These are phyloP conservation scores for Tricholomella constricta DNA, from an alignment of 768 basidiomycete genomes.

Conservation along the genomic window DNA sequence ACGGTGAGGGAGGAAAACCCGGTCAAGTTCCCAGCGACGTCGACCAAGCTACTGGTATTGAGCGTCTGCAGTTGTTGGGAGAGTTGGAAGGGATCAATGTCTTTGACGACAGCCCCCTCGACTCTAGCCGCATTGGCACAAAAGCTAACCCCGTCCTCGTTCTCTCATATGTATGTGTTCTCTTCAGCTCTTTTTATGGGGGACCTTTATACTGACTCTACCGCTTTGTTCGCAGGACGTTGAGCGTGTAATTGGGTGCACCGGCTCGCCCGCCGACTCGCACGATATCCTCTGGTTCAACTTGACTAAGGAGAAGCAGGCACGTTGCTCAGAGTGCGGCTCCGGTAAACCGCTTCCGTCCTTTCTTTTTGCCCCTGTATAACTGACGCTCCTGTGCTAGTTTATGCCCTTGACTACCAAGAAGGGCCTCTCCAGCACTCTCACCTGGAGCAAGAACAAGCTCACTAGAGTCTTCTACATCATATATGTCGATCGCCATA, in stretches of 20 bases:
- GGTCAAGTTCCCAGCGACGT: constrained; percentile 82
- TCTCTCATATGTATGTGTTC: constrained; percentile 71
- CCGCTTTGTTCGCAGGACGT: constrained; percentile 53
- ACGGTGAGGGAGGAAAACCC: constrained; percentile 69
- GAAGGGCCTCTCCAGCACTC: constrained; percentile 6
- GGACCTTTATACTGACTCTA: neutral
- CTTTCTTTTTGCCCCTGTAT: neutral
- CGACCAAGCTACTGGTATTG: constrained; percentile 93
- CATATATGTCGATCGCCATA: neutral
- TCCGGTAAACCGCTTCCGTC: constrained; percentile 59
- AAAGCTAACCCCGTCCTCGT: constrained; percentile 85
- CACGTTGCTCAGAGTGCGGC: constrained; percentile 92
- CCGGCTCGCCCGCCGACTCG: constrained; percentile 92
- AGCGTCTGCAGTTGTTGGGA: constrained; percentile 91
- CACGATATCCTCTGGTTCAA: constrained; percentile 91
- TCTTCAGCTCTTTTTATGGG: constrained; percentile 1
- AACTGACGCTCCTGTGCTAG: constrained; percentile 36
- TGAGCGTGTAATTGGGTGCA: constrained; percentile 90
- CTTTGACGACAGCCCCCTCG: constrained; percentile 87
- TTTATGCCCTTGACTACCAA: constrained; percentile 67
- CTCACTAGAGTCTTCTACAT: constrained; percentile 9
- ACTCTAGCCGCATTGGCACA: constrained; percentile 85
- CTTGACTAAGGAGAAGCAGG: constrained; percentile 61
- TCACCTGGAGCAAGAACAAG: neutral
- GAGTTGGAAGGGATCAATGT: constrained; percentile 85